A percentile compares a stretch with the other conserved stretches of the same genome.
Conservation (phyloP, 306 rosid genomes). For the Albizia julibrissin region DNA sequence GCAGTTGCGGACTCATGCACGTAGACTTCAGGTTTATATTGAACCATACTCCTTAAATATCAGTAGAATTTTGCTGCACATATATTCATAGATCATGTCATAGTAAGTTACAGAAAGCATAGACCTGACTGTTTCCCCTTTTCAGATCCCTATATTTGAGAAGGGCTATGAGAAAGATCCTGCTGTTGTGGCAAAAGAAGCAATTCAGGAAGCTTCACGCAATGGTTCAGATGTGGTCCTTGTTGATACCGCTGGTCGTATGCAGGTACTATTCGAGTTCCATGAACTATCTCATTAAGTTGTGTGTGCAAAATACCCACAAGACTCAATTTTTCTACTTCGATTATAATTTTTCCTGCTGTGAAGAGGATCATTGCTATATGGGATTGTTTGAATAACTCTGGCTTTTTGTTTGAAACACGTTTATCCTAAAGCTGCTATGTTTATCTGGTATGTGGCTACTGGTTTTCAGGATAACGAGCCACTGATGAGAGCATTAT, state of each 20-base stretch:
- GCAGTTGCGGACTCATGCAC: slow-evolving; percentile 98
- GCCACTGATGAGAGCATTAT: slow-evolving; percentile 96
- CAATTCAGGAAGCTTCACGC: slow-evolving; percentile 88
- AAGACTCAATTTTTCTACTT: slow-evolving; percentile 3
- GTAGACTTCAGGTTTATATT: slow-evolving; percentile 86
- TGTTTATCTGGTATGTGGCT: slow-evolving; percentile 11
- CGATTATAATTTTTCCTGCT: background rate
- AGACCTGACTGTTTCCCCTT: slow-evolving; percentile 15
- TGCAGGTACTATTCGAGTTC: slow-evolving; percentile 64
- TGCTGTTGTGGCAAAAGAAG: slow-evolving; percentile 96
- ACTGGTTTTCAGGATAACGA: slow-evolving; percentile 79
- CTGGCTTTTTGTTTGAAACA: slow-evolving; percentile 9
- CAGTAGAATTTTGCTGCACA: background rate
- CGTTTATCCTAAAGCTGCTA: slow-evolving; percentile 7
- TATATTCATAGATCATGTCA: slow-evolving; percentile 1
- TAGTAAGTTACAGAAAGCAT: slow-evolving; percentile 8
- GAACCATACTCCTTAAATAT: slow-evolving; percentile 23
- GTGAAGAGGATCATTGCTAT: background rate
- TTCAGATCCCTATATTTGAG: slow-evolving; percentile 93
- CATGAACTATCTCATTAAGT: background rate
- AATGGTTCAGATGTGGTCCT: slow-evolving; percentile 97
- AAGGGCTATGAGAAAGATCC: slow-evolving; percentile 99
- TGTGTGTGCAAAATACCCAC: background rate
- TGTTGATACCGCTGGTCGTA: slow-evolving; percentile 98
- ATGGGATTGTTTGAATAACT: slow-evolving; percentile 12